Evolutionary conservation across 116 monocot genomes (phyloP).

Genomic region (Papilionanthe hybrid): DNA sequence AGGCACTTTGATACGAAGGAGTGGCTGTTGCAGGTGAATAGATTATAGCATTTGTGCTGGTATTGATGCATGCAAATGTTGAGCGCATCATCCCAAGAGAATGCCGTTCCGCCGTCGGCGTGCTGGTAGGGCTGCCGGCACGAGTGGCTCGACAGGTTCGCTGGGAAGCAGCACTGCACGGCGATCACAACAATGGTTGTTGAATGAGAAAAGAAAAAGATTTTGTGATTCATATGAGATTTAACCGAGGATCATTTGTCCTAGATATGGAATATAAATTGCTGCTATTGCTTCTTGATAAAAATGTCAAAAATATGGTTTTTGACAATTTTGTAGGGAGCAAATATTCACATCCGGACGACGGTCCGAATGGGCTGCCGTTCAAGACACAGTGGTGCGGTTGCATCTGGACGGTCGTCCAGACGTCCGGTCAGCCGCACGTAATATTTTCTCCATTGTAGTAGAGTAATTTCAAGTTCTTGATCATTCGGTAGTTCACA

Average conservation of each 20-base stretch:
- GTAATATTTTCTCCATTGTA: no score
- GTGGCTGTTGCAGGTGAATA: slow-evolving; percentile 80
- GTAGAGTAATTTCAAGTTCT: no score
- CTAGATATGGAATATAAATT: neutral
- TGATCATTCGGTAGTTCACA: no score
- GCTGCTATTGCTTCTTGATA: neutral
- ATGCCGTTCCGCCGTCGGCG: slow-evolving; percentile 41
- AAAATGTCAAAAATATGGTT: no score
- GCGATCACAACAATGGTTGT: neutral
- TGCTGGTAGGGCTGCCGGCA: slow-evolving; percentile 52
- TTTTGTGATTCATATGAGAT: neutral
- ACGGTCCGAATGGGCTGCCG: no score
- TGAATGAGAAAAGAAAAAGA: neutral
- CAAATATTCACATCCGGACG: no score
- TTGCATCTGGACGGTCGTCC: no score
- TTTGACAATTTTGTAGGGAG: no score
- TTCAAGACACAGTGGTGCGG: no score
- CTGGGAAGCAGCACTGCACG: slow-evolving; percentile 72
- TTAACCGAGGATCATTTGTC: neutral
- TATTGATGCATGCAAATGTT: slow-evolving; percentile 38
- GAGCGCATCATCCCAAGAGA: slow-evolving; percentile 77
- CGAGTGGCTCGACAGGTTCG: slow-evolving; percentile 39
- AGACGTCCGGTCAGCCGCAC: no score
- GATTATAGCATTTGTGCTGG: slow-evolving; percentile 72
- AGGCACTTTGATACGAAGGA: slow-evolving; percentile 75